Evolutionary conservation across 2,329 filamentous ascomycete genomes (phyloP).

Genomic region (Celoporthe dispersa): DNA sequence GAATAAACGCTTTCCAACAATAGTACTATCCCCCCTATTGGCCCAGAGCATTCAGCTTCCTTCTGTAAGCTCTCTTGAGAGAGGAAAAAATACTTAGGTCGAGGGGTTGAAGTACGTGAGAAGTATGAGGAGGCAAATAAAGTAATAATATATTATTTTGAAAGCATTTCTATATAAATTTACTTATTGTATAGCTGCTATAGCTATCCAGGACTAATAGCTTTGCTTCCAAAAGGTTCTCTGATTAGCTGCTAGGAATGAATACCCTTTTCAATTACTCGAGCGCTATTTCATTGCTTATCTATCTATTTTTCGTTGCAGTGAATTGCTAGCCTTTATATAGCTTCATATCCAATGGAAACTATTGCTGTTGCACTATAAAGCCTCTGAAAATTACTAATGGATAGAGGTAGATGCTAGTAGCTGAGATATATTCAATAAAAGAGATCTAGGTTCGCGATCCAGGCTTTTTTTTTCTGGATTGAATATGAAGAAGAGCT

Average conservation of each 20-base stretch:
- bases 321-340: neutral
- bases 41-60: too few species aligned
- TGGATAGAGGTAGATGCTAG: neutral
- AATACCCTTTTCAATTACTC: neutral
- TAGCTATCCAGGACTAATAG: neutral
- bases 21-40: too few species aligned
- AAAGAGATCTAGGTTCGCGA: neutral
- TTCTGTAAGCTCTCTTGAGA: too few species aligned
- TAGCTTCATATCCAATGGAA: neutral
- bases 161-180: neutral
- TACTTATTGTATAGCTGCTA: neutral
- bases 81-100: too few species aligned
- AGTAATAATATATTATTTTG: neutral
- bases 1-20: too few species aligned
- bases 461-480: neutral
- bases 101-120: too few species aligned
- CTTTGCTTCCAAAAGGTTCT: neutral
- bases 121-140: too few species aligned
- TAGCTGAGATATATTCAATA: neutral
- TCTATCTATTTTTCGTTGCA: neutral
- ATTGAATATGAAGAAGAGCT: too few species aligned
- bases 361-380: neutral
- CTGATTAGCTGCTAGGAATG: neutral
- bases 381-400: neutral
- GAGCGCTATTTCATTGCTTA: neutral